Evolutionary conservation across 129 eudicot species (phyloP).

Genomic region (Cynara cardunculus): DNA sequence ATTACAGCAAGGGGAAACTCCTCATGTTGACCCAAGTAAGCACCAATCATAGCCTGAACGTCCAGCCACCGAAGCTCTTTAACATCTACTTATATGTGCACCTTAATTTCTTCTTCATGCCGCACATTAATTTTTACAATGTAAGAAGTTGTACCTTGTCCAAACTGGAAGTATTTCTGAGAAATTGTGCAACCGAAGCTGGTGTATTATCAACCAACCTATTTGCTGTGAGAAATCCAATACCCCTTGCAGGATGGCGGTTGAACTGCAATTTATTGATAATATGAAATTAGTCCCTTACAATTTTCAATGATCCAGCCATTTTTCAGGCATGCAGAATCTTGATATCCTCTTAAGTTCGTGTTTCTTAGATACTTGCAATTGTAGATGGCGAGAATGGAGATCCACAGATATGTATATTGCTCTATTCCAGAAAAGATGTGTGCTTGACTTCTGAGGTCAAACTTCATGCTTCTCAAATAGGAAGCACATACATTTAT

Average conservation of each 20-base stretch:
- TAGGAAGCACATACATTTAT: neutral
- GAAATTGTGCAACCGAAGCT: constrained; percentile 74
- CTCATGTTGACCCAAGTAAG: constrained; percentile 91
- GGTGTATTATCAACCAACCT: constrained; percentile 84
- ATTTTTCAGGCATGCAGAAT: neutral
- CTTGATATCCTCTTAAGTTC: neutral
- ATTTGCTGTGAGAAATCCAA: constrained; percentile 71
- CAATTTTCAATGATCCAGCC: neutral
- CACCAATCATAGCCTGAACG: constrained; percentile 89
- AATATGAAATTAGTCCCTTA: constrained; percentile 18
- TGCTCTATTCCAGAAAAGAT: neutral
- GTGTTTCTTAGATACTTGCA: neutral
- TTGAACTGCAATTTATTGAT: constrained; percentile 57
- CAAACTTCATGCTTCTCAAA: neutral
- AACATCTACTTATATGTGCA: constrained; percentile 1
- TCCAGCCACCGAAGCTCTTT: neutral
- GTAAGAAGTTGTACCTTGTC: constrained; percentile 57
- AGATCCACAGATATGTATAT: too few species aligned
- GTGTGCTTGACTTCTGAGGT: neutral
- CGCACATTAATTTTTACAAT: neutral
- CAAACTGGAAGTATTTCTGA: constrained; percentile 63
- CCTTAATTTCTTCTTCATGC: neutral
- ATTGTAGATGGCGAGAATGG: neutral
- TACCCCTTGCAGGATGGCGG: constrained; percentile 67
- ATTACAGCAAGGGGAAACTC: constrained; percentile 89